Conservation (phyloP, 306 rosid species). For the Acacia melanoxylon region DNA sequence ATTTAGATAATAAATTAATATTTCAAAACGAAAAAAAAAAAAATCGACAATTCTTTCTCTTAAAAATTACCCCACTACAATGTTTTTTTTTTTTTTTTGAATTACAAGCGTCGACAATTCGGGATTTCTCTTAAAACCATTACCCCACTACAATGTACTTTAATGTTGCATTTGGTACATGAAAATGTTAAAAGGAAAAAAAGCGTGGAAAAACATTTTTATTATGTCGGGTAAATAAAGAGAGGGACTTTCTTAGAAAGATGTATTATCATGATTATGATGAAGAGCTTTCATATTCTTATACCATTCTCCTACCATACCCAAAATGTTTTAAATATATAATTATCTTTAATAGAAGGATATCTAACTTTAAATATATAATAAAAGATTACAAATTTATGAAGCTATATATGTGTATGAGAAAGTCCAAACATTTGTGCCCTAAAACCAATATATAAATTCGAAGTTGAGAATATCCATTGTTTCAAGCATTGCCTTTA, state of each 20-base stretch:
- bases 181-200: neutral
- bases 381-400: neutral
- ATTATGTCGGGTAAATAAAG: neutral
- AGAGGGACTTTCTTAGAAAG: neutral
- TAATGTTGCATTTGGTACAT: neutral
- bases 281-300: neutral
- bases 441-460: neutral
- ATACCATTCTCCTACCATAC: neutral
- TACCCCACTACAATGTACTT: neutral
- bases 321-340: no score
- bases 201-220: neutral
- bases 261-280: neutral
- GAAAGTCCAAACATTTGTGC: neutral
- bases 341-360: no score
- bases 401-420: neutral
- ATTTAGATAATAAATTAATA: no score
- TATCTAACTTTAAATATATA: no score
- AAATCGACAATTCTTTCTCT: no score
- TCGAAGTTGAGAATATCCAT: neutral
- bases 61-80: no score
- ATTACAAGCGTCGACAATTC: no score
- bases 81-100: no score
- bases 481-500: neutral
- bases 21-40: no score
- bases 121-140: no score